Percentiles rank a stretch among this genome's conserved stretches.
Evolutionary conservation across 225 moss, liverwort and hornwort species (phyloP).

Genomic region (Pseudisothecium myosuroides): DNA sequence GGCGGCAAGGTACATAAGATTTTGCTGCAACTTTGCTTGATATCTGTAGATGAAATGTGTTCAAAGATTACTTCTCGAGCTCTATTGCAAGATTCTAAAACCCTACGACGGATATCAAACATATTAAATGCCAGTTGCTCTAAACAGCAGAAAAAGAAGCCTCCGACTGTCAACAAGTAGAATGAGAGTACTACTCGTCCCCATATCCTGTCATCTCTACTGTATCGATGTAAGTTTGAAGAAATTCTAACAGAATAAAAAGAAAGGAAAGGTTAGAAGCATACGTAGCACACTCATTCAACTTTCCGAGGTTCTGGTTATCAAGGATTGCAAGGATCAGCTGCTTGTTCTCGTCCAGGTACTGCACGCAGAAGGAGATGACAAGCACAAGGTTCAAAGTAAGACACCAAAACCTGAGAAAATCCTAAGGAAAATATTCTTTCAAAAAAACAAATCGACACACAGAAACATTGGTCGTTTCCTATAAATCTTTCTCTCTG

Average conservation of each 20-base stretch:
- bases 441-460: background rate
- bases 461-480: background rate
- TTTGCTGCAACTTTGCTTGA: slow-evolving; percentile 59
- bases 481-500: background rate
- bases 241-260: background rate
- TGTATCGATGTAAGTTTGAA: background rate
- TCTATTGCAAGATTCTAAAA: background rate
- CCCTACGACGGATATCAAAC: background rate
- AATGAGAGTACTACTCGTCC: background rate
- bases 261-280: background rate
- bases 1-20: slow-evolving; percentile 56
- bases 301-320: slow-evolving; percentile 51
- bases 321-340: slow-evolving; percentile 55
- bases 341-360: slow-evolving; percentile 59
- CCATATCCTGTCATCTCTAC: background rate
- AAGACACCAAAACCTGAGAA: background rate
- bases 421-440: background rate
- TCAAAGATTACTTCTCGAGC: background rate
- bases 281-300: slow-evolving; percentile 56
- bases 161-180: background rate
- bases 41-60: slow-evolving; percentile 7
- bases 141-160: background rate
- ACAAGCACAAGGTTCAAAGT: background rate
- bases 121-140: background rate
- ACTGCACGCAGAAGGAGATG: slow-evolving; percentile 25